Evolutionary conservation across 495 filamentous ascomycete genomes (phyloP).

Genomic region (Penicillium bialowiezense): DNA sequence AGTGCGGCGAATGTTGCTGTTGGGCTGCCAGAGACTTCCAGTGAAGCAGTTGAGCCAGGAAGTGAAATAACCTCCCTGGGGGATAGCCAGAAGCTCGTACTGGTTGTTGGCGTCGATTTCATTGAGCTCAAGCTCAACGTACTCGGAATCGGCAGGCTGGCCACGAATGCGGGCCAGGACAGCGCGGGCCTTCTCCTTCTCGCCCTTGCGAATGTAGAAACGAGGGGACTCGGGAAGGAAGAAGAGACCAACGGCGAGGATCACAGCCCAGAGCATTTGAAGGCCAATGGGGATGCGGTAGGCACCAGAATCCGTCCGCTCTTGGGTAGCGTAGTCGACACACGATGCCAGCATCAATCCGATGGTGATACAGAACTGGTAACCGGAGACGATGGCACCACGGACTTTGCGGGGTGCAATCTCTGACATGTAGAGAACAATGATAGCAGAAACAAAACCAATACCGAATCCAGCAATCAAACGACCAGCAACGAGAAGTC

Average conservation of each 20-base stretch:
- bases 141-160: slow-evolving; percentile 55
- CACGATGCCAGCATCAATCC: slow-evolving; percentile 70
- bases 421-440: slow-evolving; percentile 75
- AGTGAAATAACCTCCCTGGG: slow-evolving; percentile 54
- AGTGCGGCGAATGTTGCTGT: slow-evolving; percentile 68
- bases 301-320: slow-evolving; percentile 58
- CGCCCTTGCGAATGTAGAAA: slow-evolving; percentile 59
- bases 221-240: slow-evolving; percentile 75
- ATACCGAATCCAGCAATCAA: slow-evolving; percentile 70
- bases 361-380: slow-evolving; percentile 72
- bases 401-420: slow-evolving; percentile 60
- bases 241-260: slow-evolving; percentile 62
- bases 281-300: slow-evolving; percentile 71
- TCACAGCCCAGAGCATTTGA: slow-evolving; percentile 65
- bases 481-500: slow-evolving; percentile 66
- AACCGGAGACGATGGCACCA: slow-evolving; percentile 65
- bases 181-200: slow-evolving; percentile 36
- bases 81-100: slow-evolving; percentile 61
- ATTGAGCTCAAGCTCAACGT: slow-evolving; percentile 63
- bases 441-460: slow-evolving; percentile 70
- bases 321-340: slow-evolving; percentile 66
- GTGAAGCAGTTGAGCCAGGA: slow-evolving; percentile 68
- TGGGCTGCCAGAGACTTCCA: slow-evolving; percentile 57
- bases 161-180: slow-evolving; percentile 43
- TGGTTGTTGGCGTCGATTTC: slow-evolving; percentile 77